These are phyloP conservation scores for Pythium graminicola DNA, from an alignment of 352 stramenopile genomes.

Conservation along the genomic window DNA sequence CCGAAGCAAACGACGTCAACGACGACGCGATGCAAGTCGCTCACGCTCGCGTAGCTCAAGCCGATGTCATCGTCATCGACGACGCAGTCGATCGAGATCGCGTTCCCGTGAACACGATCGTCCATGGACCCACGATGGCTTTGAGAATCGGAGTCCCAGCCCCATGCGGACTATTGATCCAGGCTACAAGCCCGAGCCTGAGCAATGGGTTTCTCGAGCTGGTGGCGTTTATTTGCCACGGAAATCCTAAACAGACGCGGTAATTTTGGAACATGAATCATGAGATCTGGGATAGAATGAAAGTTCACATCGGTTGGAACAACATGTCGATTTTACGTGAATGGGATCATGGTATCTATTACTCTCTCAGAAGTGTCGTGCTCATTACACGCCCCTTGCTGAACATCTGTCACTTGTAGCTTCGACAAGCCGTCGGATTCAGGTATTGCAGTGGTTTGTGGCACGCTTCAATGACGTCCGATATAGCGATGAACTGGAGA, in stretches of 20 bases:
- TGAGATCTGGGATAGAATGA: slow-evolving; percentile 22
- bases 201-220: slow-evolving; percentile 67
- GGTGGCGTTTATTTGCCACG: slow-evolving; percentile 72
- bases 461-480: slow-evolving; percentile 21
- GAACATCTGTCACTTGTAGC: slow-evolving; percentile 16
- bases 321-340: slow-evolving; percentile 36
- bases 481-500: slow-evolving; percentile 26
- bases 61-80: slow-evolving; percentile 14
- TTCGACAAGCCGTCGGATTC: slow-evolving; percentile 42
- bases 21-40: slow-evolving; percentile 15
- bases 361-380: no score
- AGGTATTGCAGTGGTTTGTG: slow-evolving; percentile 50
- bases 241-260: slow-evolving; percentile 2
- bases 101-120: slow-evolving; percentile 19
- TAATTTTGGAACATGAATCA: not conserved
- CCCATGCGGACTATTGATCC: slow-evolving; percentile 50
- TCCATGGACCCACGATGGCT: slow-evolving; percentile 67
- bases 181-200: slow-evolving; percentile 59
- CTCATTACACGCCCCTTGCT: no score
- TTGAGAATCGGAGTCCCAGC: slow-evolving; percentile 69
- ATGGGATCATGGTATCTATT: slow-evolving; percentile 55
- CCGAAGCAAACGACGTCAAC: not conserved
- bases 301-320: not conserved
- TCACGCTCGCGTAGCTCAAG: slow-evolving; percentile 22
- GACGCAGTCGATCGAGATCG: slow-evolving; percentile 14